Conservation (phyloP, 768 basidiomycete genomes). For the Termitomyces sp. region DNA sequence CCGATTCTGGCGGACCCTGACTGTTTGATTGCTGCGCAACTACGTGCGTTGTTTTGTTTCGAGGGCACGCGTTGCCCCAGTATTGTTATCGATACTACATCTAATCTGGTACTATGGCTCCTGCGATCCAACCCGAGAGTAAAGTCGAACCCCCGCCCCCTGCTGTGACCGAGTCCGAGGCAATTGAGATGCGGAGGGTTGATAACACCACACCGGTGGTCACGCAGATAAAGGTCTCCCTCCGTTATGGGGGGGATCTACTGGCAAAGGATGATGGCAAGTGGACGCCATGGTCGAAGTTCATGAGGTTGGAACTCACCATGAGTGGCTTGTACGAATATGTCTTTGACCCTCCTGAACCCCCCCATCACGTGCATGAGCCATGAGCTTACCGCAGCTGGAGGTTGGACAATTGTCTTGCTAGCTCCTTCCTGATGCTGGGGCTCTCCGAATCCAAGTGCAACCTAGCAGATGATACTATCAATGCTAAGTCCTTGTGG, state of each 20-base stretch:
- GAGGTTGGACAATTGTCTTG: background rate
- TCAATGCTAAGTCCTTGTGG: background rate
- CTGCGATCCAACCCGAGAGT: no score
- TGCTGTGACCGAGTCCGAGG: no score
- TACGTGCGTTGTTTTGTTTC: no score
- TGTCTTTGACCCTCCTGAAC: background rate
- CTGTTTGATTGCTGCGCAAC: no score
- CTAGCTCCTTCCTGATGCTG: background rate
- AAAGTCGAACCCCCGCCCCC: no score
- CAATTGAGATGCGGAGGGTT: no score
- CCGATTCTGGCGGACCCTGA: no score
- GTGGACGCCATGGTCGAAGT: background rate
- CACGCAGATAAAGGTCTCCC: background rate
- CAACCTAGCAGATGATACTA: background rate
- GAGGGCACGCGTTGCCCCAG: no score
- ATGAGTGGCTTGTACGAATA: background rate
- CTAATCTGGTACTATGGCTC: no score
- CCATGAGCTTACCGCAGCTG: background rate
- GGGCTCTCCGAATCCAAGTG: background rate
- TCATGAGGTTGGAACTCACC: background rate
- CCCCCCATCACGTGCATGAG: background rate
- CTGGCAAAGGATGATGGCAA: background rate
- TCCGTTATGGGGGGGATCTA: background rate
- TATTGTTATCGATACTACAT: no score
- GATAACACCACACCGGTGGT: background rate